A percentile compares a stretch with the other conserved stretches of the same genome.
Conservation (phyloP, 2,329 filamentous ascomycete genomes). For the Verticillium zaregamsianum region DNA sequence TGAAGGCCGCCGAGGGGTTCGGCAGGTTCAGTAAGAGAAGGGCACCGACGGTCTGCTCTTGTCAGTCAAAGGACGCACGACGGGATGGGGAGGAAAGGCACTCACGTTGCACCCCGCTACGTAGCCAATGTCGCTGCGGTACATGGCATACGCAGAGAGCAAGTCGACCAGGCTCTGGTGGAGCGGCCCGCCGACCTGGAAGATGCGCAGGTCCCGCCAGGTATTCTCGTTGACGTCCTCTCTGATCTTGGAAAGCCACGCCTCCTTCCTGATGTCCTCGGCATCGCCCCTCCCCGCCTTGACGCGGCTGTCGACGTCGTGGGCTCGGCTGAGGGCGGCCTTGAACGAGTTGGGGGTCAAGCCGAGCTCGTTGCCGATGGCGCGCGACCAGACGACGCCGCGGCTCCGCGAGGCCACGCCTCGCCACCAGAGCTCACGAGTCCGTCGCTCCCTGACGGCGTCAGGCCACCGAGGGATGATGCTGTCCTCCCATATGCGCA, state of each 20-base stretch:
- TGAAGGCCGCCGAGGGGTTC: conserved; percentile 59
- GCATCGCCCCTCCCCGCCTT: conserved; percentile 44
- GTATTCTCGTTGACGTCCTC: conserved; percentile 60
- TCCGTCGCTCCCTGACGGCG: conserved; percentile 64
- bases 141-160: conserved; percentile 75
- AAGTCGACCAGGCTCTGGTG: conserved; percentile 67
- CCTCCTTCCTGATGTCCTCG: conserved; percentile 51
- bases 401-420: conserved; percentile 69
- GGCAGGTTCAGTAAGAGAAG: conserved; percentile 69
- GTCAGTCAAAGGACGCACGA: conserved; percentile 13
- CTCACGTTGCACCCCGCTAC: conserved; percentile 70
- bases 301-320: conserved; percentile 55
- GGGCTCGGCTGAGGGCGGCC: conserved; percentile 65
- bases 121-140: conserved; percentile 77
- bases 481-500: conserved; percentile 70
- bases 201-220: conserved; percentile 70
- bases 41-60: conserved; percentile 61
- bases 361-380: conserved; percentile 70
- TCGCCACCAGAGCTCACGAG: conserved; percentile 77
- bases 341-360: conserved; percentile 64
- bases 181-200: conserved; percentile 61
- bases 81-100: conserved; percentile 13
- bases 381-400: conserved; percentile 64
- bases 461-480: conserved; percentile 72
- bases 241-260: conserved; percentile 61